A percentile compares a stretch with the other conserved stretches of the same genome.
These are phyloP conservation scores for Aspergillus sp. DNA, from an alignment of 2,329 filamentous ascomycete genomes.

Conservation along the genomic window DNA sequence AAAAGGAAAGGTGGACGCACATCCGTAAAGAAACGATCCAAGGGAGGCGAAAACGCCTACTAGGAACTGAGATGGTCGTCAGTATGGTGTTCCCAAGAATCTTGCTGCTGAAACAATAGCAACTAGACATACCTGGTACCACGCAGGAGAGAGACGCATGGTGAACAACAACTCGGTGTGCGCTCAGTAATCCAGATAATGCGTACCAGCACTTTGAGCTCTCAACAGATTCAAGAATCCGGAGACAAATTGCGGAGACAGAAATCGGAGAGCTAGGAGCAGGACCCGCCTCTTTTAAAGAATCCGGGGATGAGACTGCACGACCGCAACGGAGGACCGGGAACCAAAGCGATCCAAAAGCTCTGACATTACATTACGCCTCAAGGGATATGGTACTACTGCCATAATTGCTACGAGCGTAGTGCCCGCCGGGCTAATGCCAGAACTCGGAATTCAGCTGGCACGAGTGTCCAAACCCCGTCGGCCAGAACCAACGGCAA, in stretches of 20 bases:
- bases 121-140: conserved; percentile 52
- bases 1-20: conserved; percentile 19
- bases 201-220: background rate
- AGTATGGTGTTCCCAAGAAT: conserved; percentile 5
- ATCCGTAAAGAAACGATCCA: conserved; percentile 59
- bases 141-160: conserved; percentile 58
- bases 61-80: conserved; percentile 48
- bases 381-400: background rate
- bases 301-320: conserved; percentile 25
- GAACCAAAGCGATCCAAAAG: background rate
- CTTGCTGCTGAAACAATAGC: background rate
- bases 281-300: conserved; percentile 20
- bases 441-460: background rate
- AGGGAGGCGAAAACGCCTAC: conserved; percentile 60
- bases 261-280: conserved; percentile 15
- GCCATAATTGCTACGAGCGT: background rate
- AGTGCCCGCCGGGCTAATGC: conserved; percentile 13
- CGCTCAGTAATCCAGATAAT: background rate
- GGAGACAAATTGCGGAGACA: conserved; percentile 19
- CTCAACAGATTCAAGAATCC: conserved; percentile 2
- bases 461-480: background rate
- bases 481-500: background rate
- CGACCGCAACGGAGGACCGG: conserved; percentile 7
- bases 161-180: conserved; percentile 16
- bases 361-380: background rate